Conservation (phyloP, 768 basidiomycete species). For the Gymnopilus dilepis region DNA sequence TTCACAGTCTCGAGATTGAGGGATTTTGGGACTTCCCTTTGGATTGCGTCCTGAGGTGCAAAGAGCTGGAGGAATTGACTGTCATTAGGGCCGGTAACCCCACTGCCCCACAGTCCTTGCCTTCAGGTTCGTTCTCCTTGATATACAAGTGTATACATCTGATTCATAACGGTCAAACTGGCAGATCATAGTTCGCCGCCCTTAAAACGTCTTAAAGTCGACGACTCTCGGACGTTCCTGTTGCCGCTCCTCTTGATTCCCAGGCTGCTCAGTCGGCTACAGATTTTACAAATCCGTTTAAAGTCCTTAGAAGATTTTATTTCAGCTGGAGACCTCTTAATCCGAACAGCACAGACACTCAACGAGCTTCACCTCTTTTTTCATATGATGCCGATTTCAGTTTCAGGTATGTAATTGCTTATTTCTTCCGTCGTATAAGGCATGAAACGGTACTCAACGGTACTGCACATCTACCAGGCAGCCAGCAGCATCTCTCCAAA, state of each 20-base stretch:
- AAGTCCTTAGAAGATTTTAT: neutral
- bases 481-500: neutral
- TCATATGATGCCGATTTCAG: neutral
- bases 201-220: neutral
- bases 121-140: neutral
- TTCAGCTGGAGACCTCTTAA: neutral
- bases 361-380: neutral
- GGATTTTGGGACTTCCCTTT: neutral
- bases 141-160: neutral
- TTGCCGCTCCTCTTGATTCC: neutral
- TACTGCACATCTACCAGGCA: too few species aligned
- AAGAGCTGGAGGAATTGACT: neutral
- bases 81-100: neutral
- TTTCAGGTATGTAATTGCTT: too few species aligned
- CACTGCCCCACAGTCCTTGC: neutral
- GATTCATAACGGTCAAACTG: neutral
- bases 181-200: too few species aligned
- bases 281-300: neutral
- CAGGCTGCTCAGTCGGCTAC: neutral
- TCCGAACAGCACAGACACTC: neutral
- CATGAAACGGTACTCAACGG: too few species aligned
- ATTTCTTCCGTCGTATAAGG: too few species aligned
- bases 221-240: neutral
- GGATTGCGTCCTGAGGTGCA: neutral
- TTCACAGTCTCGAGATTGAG: neutral